Evolutionary conservation across 2,329 filamentous ascomycete species (phyloP), one percentile per base, ranked within the genome.

Genomic region (Aspergillus sp.): DNA sequence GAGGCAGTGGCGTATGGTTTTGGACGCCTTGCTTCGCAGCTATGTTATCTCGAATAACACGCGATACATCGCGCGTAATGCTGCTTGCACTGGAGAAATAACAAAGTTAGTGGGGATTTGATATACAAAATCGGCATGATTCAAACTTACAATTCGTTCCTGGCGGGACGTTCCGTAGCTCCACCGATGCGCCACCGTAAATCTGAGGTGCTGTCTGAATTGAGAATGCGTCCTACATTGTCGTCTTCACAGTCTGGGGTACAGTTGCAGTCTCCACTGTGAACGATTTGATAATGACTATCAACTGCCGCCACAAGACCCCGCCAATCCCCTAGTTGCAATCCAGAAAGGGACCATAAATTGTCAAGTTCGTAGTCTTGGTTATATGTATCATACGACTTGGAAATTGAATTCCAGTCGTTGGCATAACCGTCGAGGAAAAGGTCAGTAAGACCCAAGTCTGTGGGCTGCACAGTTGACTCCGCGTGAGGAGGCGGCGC

Each of bases 271-370:
- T 68, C 62, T 6, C 74, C 75, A 41, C 72, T 60, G 59, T 78
- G 76, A n/a, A 73, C 39, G 33, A 76, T 63, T 21, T 76, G 71
- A 50, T 75, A 77, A 63, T 78, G 76, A 52, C 73, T 76, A 60
- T 78, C 76, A n/a, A 78, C 67, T 12, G 76, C 75, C 25, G 76
- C 76, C n/a, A 78, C 73, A 6, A 78, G 48, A 1, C 75, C 75
- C 40, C 73, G 73, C 74, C 75, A 78, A 51, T 77, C 74, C 3
- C 71, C 70, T 41, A 76, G 73, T 52, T 74, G 70, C 6, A 78
- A 67, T 35, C 76, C 76, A 4, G 75, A 78, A 9, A 78, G 66
- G 11, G 72, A 69, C 68, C 73, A 76, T 5, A 78, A 60, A 41
- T 71, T 76, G 59, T 77, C 75, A n/a, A 78, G 66, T 49, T 74